Evolutionary conservation across 2,329 filamentous ascomycete species (phyloP).

Genomic region (Xylaria digitata): DNA sequence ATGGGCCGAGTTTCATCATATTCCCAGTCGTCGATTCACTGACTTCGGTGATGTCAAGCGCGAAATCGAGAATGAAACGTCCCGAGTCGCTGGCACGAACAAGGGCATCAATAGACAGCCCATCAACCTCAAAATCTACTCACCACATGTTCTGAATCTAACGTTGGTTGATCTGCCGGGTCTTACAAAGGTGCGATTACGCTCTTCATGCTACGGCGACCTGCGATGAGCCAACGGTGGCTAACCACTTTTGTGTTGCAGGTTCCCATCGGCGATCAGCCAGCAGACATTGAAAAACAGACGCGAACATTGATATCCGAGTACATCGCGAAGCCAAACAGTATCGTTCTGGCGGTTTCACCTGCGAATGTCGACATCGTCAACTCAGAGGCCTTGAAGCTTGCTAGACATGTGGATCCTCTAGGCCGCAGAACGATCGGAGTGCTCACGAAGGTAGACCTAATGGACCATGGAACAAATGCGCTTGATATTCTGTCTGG

Average conservation of each 20-base stretch:
- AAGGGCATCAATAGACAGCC: slow-evolving; percentile 98
- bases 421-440: slow-evolving; percentile 95
- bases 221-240: slow-evolving; percentile 11
- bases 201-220: slow-evolving; percentile 3
- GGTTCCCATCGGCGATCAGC: slow-evolving; percentile 98
- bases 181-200: slow-evolving; percentile 81
- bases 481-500: slow-evolving; percentile 97
- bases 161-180: slow-evolving; percentile 96
- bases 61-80: slow-evolving; percentile 97
- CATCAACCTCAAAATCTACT: slow-evolving; percentile 99
- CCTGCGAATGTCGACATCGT: slow-evolving; percentile 98
- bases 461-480: slow-evolving; percentile 99
- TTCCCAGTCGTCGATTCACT: slow-evolving; percentile 87
- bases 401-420: slow-evolving; percentile 95
- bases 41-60: slow-evolving; percentile 94
- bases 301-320: slow-evolving; percentile 96
- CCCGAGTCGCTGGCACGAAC: slow-evolving; percentile 90
- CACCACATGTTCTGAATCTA: slow-evolving; percentile 93
- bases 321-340: slow-evolving; percentile 99
- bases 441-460: slow-evolving; percentile 93
- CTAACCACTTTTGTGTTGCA: slow-evolving; percentile 50
- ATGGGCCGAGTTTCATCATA: slow-evolving; percentile 98
- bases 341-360: slow-evolving; percentile 95
- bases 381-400: slow-evolving; percentile 96
- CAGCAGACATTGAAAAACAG: slow-evolving; percentile 98